phyloP scores from a whole-genome alignment of 352 stramenopile genomes.

The Elongisporangium prolatum region DNA sequence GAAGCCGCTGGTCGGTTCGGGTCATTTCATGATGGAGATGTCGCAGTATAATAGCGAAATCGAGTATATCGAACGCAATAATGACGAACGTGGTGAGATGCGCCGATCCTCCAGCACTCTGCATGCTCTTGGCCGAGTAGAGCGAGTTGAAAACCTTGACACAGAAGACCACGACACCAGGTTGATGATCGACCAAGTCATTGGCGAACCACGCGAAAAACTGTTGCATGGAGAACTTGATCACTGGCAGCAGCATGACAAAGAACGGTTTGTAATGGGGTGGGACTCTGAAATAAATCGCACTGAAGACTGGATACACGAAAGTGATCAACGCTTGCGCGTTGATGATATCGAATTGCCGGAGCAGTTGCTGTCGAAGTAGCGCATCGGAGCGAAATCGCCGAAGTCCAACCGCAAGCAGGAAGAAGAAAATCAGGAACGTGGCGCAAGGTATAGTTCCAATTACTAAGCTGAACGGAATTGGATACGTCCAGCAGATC shows the following conservation, averaged over 20 bases:
- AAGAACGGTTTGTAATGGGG: neutral
- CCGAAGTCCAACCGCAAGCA: neutral
- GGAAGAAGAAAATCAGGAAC: neutral
- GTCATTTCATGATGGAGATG: neutral
- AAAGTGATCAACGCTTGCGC: neutral
- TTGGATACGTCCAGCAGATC: neutral
- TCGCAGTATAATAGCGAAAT: neutral
- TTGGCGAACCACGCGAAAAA: too few relatives aligned
- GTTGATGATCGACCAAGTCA: too few relatives aligned
- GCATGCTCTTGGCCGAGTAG: too few relatives aligned
- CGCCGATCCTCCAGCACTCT: slow-evolving; percentile 5
- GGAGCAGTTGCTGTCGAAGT: neutral
- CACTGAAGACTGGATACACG: neutral
- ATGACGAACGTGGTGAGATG: slow-evolving; percentile 14
- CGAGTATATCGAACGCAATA: slow-evolving; percentile 15
- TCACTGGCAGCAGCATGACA: neutral
- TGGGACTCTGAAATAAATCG: neutral
- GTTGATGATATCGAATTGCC: neutral
- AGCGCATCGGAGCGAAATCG: neutral
- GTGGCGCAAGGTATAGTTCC: neutral
- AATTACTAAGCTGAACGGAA: neutral
- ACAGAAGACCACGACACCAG: slow-evolving; percentile 5
- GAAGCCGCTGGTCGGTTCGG: too few relatives aligned
- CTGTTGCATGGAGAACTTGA: too few relatives aligned
- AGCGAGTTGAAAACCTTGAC: too few relatives aligned